Base-by-base conservation (phyloP, 208 protist genomes). In the Crithidia brevicula region DNA sequence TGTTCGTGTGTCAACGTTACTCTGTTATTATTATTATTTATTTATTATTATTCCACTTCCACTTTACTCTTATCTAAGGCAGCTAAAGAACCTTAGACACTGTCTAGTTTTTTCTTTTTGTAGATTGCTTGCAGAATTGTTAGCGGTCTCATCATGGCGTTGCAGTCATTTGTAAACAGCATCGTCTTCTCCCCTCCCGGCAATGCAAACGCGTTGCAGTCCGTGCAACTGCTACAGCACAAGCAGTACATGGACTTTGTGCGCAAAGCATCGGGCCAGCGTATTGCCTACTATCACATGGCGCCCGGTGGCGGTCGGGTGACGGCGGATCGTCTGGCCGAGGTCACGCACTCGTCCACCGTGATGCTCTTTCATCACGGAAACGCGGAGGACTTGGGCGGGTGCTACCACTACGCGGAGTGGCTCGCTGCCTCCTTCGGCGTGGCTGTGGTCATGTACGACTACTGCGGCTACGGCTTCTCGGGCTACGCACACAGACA, bases 391-490 rank as follows among this genome's bases (percentile, higher is more conserved):
- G 75, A 91, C 47, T 63, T 94, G 22, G 77, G 81, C 25, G 61
- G 42, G 28, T 81, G 77, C 56, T 76, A 77, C 46, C 31, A 54
- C 22, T 62, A 76, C 27, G 61, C 85, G 7, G 18, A 56, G 42
- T 79, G 54, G 33, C 33, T 91, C n/a, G 50, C 61, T 4, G 18
- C 62, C 34, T 49, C 49, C 0, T 60, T 92, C 15, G 53, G 63
- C 0, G 34, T 85, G 0, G 61, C 74, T 20, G 77, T 94, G 23
- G 47, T 94, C 18, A 80, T 45, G 22, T 94, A 90, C 64, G 88
- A 94, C 75, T 94, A 94, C 74, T 85, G 85, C 50, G 88, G 88
- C 15, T 94, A 92, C 68, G 88, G 88, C 23, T 75, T 87, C 60
- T 94, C 88, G 2, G 82, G 78, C 43, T 20, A 16, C 25, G 34